phyloP scores from a whole-genome alignment of 352 stramenopile species.

The Globisporangium polare region DNA sequence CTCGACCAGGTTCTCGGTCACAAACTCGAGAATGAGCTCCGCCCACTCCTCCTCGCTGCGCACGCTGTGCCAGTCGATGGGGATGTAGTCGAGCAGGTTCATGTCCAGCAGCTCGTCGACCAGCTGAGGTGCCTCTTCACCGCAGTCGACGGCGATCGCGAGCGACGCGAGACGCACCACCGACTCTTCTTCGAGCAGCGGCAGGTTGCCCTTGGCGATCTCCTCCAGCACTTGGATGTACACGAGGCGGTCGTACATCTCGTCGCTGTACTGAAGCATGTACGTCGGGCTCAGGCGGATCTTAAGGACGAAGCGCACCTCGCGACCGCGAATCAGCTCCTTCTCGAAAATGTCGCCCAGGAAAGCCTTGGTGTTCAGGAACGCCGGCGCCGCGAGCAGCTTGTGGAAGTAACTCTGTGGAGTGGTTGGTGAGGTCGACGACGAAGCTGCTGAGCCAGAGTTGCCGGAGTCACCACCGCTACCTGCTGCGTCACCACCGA shows the following conservation, averaged over 20 bases:
- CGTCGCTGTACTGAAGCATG: constrained; percentile 78
- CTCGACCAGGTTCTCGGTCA: constrained; percentile 48
- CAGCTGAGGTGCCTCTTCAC: constrained; percentile 46
- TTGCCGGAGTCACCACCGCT: constrained; percentile 8
- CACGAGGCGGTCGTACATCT: constrained; percentile 78
- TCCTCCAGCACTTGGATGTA: constrained; percentile 93
- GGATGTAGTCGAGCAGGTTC: constrained; percentile 84
- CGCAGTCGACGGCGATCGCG: constrained; percentile 78
- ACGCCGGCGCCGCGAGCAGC: constrained; percentile 71
- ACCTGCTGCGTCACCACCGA: constrained; percentile 17
- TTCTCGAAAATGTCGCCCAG: constrained; percentile 91
- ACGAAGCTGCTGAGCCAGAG: constrained; percentile 6
- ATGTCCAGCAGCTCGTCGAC: constrained; percentile 64
- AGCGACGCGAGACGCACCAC: constrained; percentile 74
- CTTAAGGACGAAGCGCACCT: constrained; percentile 93
- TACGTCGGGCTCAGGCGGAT: constrained; percentile 87
- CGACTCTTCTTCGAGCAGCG: constrained; percentile 72
- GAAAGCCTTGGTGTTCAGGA: constrained; percentile 79
- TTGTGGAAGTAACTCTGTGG: constrained; percentile 64
- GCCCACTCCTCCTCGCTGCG: constrained; percentile 84
- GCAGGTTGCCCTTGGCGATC: constrained; percentile 86
- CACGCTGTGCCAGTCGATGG: constrained; percentile 60
- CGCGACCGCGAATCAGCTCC: constrained; percentile 81
- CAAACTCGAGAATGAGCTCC: constrained; percentile 55
- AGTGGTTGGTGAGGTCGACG: constrained; percentile 31